Conservation (phyloP, 1,284 basidiomycete genomes). For the Marasmius oreades region DNA sequence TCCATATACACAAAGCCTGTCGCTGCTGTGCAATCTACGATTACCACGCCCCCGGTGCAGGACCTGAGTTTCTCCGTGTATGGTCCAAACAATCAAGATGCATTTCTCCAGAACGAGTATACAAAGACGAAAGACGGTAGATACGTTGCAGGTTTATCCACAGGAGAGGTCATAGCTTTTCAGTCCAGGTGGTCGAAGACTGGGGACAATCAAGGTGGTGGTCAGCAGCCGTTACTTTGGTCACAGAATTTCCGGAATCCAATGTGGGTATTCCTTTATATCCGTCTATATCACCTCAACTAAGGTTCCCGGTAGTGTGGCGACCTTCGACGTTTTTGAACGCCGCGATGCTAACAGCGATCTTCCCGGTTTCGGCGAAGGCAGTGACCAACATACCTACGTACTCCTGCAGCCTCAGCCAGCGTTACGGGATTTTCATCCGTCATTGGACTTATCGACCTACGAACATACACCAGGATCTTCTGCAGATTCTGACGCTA, state of each 20-base stretch:
- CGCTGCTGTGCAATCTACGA: conserved; percentile 23
- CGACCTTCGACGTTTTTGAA: conserved; percentile 73
- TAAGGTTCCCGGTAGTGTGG: conserved; percentile 47
- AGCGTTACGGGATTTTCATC: conserved; percentile 60
- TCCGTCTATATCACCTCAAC: conserved; percentile 1
- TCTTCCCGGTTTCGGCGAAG: conserved; percentile 17
- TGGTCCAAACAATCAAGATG: conserved; percentile 79
- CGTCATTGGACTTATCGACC: conserved; percentile 19
- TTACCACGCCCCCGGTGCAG: conserved; percentile 53
- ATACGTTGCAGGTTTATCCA: conserved; percentile 77
- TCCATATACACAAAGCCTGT: conserved; percentile 55
- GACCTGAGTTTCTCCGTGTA: conserved; percentile 81
- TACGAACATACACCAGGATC: neutral
- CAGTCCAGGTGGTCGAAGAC: conserved; percentile 33
- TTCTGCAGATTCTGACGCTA: neutral
- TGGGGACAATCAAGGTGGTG: conserved; percentile 10
- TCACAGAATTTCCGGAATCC: conserved; percentile 53
- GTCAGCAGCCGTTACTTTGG: conserved; percentile 53
- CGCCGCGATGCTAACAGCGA: conserved; percentile 12
- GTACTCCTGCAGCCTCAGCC: conserved; percentile 78
- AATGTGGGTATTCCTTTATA: conserved; percentile 35
- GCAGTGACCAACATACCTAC: conserved; percentile 47
- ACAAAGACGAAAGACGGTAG: conserved; percentile 66
- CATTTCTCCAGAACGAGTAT: conserved; percentile 60
- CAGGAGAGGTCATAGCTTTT: conserved; percentile 75